Evolutionary conservation across 2,329 filamentous ascomycete species (phyloP), one percentile per base, ranked within the genome.

Genomic region (Epichloe brachyelytri): DNA sequence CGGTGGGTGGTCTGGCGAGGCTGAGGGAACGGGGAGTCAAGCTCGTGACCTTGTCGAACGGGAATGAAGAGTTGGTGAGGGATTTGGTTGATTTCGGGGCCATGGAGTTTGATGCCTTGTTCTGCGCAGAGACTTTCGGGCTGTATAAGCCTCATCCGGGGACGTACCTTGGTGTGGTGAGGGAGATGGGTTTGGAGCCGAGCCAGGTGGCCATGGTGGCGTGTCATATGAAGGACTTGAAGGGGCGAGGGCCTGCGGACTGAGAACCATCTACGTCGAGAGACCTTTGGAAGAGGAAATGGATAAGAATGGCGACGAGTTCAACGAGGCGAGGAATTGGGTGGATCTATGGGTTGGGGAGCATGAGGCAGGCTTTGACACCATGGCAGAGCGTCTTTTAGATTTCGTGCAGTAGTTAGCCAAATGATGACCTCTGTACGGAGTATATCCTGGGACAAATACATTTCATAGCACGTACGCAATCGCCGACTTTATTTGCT

Each of bases 261-360:
- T 89, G 54, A 73, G 76, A 58, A 87, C 85, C 0, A 73, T 93
- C 2, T 93, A 89, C 62, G 79, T 93, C 3, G 85, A 87, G 68
- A 72, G 87, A 52, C 63, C 67, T 3, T 57, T 64, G 43, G 87
- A 94, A 66, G 86, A 90, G 65, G 72, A 69, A 6, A 83, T 78
- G 78, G 59, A 60, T 8, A 49, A 57, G 17, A 76, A 78, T 5
- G 66, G 77, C 22, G 68, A 77, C 26, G 69, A 71, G 38, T 74
- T 77, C 56, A 69, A 69, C 40, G 71, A 75, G 49, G 72, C 75
- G 19, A 78, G 74, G 54, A 56, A 57, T 10, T 69, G 66, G 66
- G 65, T 70, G 37, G 68, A 71, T 54, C 22, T 71, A 33, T 71
- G 68, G 68, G 59, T 71, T 19, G 51, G 54, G 1, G 60, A 63